phyloP scores from a whole-genome alignment of 176 grass and related monocot species.

The Carex cristatella region DNA sequence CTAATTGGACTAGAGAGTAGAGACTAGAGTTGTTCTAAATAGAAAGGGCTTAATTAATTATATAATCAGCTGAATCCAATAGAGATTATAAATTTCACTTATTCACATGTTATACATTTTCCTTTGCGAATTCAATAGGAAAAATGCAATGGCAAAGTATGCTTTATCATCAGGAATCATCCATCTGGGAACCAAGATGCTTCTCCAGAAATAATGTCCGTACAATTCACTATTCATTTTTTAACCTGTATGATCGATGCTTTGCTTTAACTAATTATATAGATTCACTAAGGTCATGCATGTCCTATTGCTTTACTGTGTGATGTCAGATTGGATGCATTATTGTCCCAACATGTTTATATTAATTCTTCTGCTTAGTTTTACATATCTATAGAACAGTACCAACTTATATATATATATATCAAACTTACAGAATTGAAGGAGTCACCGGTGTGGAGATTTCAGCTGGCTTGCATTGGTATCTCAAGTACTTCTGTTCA shows the following conservation, averaged over 20 bases:
- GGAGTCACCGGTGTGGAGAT: slow-evolving; percentile 73
- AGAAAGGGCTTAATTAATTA: background rate
- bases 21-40: too few species aligned
- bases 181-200: background rate
- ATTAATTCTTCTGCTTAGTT: background rate
- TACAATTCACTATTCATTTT: background rate
- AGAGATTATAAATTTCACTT: background rate
- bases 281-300: background rate
- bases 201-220: slow-evolving; percentile 5
- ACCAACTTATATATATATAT: background rate
- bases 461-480: slow-evolving; percentile 85
- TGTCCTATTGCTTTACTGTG: background rate
- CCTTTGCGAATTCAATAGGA: background rate
- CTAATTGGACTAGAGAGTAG: background rate
- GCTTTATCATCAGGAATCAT: slow-evolving; percentile 14
- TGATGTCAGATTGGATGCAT: background rate
- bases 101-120: background rate
- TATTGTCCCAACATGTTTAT: background rate
- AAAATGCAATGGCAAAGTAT: background rate
- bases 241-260: background rate
- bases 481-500: slow-evolving; percentile 74
- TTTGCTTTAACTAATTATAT: background rate
- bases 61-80: background rate
- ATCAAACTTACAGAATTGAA: slow-evolving; percentile 52
- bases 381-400: background rate